Percentiles rank a stretch among this genome's conserved stretches.
Conservation (phyloP, 129 eudicot genomes). For the Kitagawia praeruptora region DNA sequence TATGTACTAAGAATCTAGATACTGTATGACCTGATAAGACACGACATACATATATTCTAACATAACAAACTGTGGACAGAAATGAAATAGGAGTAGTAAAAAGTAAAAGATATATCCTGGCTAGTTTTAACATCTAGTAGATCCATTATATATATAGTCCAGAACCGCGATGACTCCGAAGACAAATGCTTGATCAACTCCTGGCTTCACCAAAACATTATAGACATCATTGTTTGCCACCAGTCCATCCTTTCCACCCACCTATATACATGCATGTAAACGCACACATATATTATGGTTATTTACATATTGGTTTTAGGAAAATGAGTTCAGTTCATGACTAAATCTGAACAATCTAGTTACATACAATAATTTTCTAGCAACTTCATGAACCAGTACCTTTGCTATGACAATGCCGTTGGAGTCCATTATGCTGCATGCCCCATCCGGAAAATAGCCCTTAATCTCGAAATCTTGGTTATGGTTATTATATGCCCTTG, state of each 20-base stretch:
- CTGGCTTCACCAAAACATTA: constrained; percentile 61
- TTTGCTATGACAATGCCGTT: constrained; percentile 49
- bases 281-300: no score
- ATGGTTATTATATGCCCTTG: constrained; percentile 19
- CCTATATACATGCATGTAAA: constrained; percentile 22
- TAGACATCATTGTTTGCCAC: constrained; percentile 59
- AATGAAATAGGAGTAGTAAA: no score
- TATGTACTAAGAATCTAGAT: no score
- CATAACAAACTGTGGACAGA: no score
- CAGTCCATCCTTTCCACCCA: constrained; percentile 40
- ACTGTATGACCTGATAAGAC: no score
- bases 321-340: no score
- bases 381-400: constrained; percentile 18
- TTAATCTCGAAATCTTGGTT: constrained; percentile 35
- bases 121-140: constrained; percentile 47
- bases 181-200: constrained; percentile 88
- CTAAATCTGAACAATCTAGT: no score
- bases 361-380: no score
- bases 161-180: constrained; percentile 87
- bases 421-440: constrained; percentile 53
- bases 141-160: constrained; percentile 76
- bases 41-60: no score
- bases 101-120: no score
- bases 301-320: no score
- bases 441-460: constrained; percentile 57